Evolutionary conservation across 495 filamentous ascomycete genomes (phyloP).

Genomic region (Trichodelitschia bisporula): DNA sequence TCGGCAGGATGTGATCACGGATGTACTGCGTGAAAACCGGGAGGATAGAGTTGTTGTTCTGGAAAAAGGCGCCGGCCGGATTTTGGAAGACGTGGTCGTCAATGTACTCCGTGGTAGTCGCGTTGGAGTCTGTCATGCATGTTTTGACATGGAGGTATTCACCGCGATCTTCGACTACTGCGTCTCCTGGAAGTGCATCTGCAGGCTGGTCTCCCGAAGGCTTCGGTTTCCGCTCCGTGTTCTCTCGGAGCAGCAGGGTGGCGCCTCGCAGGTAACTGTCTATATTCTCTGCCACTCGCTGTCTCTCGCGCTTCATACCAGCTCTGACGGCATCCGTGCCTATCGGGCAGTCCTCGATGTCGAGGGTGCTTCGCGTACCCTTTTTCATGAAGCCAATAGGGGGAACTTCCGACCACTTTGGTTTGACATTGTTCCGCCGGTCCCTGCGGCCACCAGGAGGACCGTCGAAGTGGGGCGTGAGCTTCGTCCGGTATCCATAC

Average conservation of each 20-base stretch:
- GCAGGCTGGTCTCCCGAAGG: constrained; percentile 8
- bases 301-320: constrained; percentile 51
- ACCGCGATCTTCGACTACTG: constrained; percentile 13
- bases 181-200: constrained; percentile 5
- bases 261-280: constrained; percentile 53
- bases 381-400: constrained; percentile 83
- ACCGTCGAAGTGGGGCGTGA: constrained; percentile 83
- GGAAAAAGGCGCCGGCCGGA: constrained; percentile 86
- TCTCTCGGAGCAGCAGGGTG: constrained; percentile 73
- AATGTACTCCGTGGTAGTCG: constrained; percentile 59
- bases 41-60: constrained; percentile 99
- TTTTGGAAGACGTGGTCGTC: constrained; percentile 68
- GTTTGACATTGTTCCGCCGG: not conserved
- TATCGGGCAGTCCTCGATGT: constrained; percentile 95
- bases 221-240: constrained; percentile 43
- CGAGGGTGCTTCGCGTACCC: constrained; percentile 41
- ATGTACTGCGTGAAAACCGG: constrained; percentile 73
- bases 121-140: constrained; percentile 69
- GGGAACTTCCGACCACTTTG: constrained; percentile 25
- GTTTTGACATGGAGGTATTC: constrained; percentile 50
- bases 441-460: constrained; percentile 25
- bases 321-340: constrained; percentile 60
- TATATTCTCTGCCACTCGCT: constrained; percentile 42
- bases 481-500: constrained; percentile 85
- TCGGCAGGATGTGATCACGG: constrained; percentile 42